Conservation (phyloP, 2,329 filamentous ascomycete species). For the Diaporthe citri region DNA sequence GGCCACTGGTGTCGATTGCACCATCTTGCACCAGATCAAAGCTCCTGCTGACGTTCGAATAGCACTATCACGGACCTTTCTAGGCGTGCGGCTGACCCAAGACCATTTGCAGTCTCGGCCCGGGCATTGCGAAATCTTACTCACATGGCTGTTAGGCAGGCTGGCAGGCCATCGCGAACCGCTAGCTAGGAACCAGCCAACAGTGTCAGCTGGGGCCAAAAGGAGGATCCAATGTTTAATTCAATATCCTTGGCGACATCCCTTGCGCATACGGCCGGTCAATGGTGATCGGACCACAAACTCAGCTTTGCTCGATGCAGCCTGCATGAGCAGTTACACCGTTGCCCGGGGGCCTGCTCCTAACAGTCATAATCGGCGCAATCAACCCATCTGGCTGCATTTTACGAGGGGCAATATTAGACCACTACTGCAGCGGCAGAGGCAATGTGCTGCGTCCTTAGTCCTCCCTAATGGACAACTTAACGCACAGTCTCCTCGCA, state of each 20-base stretch:
- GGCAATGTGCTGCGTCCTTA: neutral
- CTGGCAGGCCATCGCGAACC: neutral
- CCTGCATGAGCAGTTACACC: neutral
- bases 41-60: neutral
- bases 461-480: neutral
- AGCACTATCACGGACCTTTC: neutral
- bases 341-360: neutral
- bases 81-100: neutral
- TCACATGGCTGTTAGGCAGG: neutral
- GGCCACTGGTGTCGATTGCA: constrained; percentile 26
- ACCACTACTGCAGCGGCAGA: too few relatives aligned
- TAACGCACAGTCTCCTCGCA: neutral
- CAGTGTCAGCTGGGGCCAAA: neutral
- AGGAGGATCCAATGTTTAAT: neutral
- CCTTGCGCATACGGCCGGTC: neutral
- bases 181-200: neutral
- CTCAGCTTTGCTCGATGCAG: neutral
- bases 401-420: neutral
- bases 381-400: neutral
- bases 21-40: neutral
- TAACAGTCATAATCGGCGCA: neutral
- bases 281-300: neutral
- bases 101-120: neutral
- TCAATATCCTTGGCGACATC: neutral
- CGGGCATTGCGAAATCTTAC: neutral